A percentile compares a stretch with the other conserved stretches of the same genome.
These are phyloP conservation scores for Fusarium coffeatum DNA, from an alignment of 2,329 filamentous ascomycete species.

Conservation along the genomic window DNA sequence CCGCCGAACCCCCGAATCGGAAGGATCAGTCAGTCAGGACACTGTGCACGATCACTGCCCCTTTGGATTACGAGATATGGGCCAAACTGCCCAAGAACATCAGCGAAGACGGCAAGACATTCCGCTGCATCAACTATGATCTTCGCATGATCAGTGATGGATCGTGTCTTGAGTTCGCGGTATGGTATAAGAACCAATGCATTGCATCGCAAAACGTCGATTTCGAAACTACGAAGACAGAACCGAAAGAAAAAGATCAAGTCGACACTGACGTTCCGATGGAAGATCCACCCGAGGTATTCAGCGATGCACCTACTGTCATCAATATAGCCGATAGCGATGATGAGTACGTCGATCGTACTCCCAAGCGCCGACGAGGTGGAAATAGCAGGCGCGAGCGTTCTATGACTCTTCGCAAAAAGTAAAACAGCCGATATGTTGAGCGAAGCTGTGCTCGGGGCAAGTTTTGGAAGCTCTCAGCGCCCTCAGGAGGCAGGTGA, in stretches of 20 bases:
- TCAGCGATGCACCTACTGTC: neutral
- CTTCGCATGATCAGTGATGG: constrained; percentile 45
- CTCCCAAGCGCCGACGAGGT: neutral
- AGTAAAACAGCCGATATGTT: neutral
- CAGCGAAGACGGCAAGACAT: constrained; percentile 27
- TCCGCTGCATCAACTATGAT: constrained; percentile 32
- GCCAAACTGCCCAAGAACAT: constrained; percentile 22
- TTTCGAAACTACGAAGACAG: constrained; percentile 32
- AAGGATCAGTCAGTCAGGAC: constrained; percentile 19
- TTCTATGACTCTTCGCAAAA: neutral
- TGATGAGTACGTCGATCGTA: neutral
- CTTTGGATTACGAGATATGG: constrained; percentile 26
- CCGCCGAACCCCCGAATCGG: constrained; percentile 12
- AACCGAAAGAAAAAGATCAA: neutral
- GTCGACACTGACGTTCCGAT: neutral
- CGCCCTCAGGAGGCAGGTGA: neutral
- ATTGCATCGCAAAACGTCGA: constrained; percentile 40
- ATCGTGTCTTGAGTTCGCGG: constrained; percentile 41
- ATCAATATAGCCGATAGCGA: neutral
- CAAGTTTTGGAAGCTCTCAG: neutral
- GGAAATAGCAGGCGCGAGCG: neutral
- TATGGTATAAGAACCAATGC: constrained; percentile 33
- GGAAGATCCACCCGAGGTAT: neutral
- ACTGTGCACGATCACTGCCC: constrained; percentile 33
- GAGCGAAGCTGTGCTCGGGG: neutral